Evolutionary conservation across 1,139 yeast species (phyloP), one percentile per base, ranked within the genome.

Genomic region (Candida sanyaensis): DNA sequence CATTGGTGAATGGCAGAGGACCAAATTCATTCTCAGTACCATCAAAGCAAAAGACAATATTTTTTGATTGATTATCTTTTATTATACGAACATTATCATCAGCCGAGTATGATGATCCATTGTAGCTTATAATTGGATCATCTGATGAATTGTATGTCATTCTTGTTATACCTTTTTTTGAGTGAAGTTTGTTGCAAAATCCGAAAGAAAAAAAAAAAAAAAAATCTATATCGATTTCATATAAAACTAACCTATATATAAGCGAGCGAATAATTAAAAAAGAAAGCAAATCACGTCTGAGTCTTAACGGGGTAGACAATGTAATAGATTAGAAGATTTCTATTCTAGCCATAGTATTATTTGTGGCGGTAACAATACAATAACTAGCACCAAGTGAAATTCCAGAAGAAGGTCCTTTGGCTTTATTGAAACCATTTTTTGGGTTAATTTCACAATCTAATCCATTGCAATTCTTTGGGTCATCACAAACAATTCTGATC

Each of bases 401-500:
- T 45, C 83, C 83, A 42, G 65, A 59, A 29, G 69, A 58, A 24
- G 72, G 49, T 36, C 77, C 71, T 36, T 68, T 63, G 48, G 86
- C 82, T 46, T 75, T 76, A 65, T 86, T 85, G 60, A 78, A 74
- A 24, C 80, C 86, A 49, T 73, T 68, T 48, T 71, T 72, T 44
- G 96, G 96, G 61, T 89, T 88, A 59, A 89, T 88, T 57, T 82
- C 86, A 67, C 96, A 89, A 27, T 85, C 79, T 48, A 80, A 70
- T n/a, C 96, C 96, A 53, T 73, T 75, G 67, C 97, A 90, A 58
- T 80, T 72, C 46, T 78, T 72, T 45, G 77, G 81, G 55, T 83
- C 82, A 52, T 83, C 86, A 69, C 97, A 90, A 17, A 82, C 80
- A 55, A 90, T 74, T 64, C 84, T 80, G 55, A 90, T 61, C 58